Evolutionary conservation across 495 filamentous ascomycete genomes (phyloP), one percentile per base, ranked within the genome.

Genomic region (Patellaria atrata): DNA sequence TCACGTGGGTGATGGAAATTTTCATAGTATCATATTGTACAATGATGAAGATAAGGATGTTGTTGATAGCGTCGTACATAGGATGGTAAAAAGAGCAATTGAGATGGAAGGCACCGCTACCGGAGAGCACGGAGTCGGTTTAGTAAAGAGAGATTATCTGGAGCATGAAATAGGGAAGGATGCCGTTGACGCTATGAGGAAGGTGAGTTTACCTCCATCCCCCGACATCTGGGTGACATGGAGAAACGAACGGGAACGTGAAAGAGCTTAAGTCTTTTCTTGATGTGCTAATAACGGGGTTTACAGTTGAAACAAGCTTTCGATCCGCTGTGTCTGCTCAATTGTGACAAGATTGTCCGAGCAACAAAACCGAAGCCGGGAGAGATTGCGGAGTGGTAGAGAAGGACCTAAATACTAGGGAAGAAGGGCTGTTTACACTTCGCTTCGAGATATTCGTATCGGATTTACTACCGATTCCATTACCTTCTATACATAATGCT

Each of bases 51-150:
- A 85, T 53, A 61, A 73, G 30, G 59, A 60, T 40, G 60, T 65
- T 21, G 77, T 73, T 3, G 76, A 82, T 50, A 68, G 63, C n/a
- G 53, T 83, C 5, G 79, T 87, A 14, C 77, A 83, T 45, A 62
- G 77, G 16, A 86, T 87, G 82, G 78, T 86, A 22, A 83, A 83
- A 64, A 62, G 78, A 30, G 81, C 81, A 4, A 69, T 86, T 14
- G 76, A 80, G 58, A 71, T 85, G 61, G 81, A 87, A 49, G 81
- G 81, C 5, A 87, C 81, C 2, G 77, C 82, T 3, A 85, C 82
- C 7, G 81, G 81, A 10, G 81, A 87, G 57, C 81, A 87, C 48
- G 81, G 81, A 27, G 71, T 87, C 20, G 81, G 81, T 9, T 57
- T 87, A 18, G 74, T 85, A 33, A 87, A 87, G 62, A 62, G 82